Base-by-base conservation (phyloP, 1,284 basidiomycete species). In the Mixia osmundae region DNA sequence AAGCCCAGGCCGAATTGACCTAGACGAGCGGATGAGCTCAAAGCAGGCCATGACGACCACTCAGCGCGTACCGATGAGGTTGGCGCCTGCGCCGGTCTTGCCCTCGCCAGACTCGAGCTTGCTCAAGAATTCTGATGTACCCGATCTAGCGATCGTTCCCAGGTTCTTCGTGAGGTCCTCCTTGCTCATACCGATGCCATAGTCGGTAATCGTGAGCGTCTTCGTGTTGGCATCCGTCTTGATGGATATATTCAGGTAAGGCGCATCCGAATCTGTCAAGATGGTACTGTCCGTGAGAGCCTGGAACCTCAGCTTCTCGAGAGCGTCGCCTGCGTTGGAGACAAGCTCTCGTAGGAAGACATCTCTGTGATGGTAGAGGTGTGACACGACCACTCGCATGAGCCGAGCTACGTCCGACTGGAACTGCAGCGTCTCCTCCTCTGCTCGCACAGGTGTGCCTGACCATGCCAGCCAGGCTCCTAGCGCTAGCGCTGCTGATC, bases 111-210 rank as follows among this genome's bases (percentile, higher is more conserved):
- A 62, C 53, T 82, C 79, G 19, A 79, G 74, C 49, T 66, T 66
- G n/a, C 70, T 69, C 25, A 91, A 65, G 56, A 91, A 94, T 41
- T 94, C 87, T 7, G 74, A 73, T 3, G 85, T 94, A 32, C 87
- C 87, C 30, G 79, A 85, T 54, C 87, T 79, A 5, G 85, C 85
- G 31, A 94, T 68, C 3, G 82, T 94, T 30, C 85, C 85, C 64
- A 83, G 46, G 44, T 64, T 63, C 36, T 45, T 54, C 1, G 66
- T 66, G 41, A 94, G 61, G 47, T 91, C 83, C 25, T 82, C 76
- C 28, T 72, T 67, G 18, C 67, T 74, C 83, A 91, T 91, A 25
- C 85, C 85, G 52, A 91, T 80, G 44, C 85, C 85, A 23, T 78
- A 83, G 51, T 94, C 85, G 77, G 49, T 23, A 28, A 35, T 42